These are phyloP conservation scores for Chara braunii DNA, from an alignment of 139 green algal genomes.

Conservation along the genomic window DNA sequence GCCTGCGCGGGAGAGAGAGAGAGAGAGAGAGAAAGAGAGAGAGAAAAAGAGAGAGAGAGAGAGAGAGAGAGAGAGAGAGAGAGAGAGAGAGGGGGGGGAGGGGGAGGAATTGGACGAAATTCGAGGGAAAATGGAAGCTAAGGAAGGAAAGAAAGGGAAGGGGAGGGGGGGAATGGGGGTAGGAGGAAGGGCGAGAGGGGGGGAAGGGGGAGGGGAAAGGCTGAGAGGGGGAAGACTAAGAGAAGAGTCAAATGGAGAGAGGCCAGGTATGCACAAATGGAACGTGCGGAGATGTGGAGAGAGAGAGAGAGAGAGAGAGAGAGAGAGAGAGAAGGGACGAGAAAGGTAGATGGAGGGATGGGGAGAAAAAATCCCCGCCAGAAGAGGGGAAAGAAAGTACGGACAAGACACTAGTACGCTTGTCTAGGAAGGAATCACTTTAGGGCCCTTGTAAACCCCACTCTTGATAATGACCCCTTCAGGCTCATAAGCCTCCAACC, in stretches of 20 bases:
- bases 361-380: conserved; percentile 2
- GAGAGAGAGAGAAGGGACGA: neutral
- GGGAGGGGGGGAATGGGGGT: too few species aligned
- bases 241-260: neutral
- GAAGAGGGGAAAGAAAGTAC: neutral
- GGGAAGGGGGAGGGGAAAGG: too few species aligned
- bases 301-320: neutral
- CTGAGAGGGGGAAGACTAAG: neutral
- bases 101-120: too few species aligned
- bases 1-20: too few species aligned
- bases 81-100: too few species aligned
- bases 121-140: too few species aligned
- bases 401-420: too few species aligned
- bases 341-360: neutral
- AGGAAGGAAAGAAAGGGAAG: too few species aligned
- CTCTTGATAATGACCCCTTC: neutral
- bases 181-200: too few species aligned
- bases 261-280: neutral
- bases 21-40: too few species aligned
- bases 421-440: neutral
- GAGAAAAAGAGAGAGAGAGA: too few species aligned
- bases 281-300: neutral
- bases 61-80: too few species aligned
- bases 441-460: conserved; percentile 5
- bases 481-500: conserved; percentile 12